phyloP scores from a whole-genome alignment of 179 eudicot species.

The Beta lomatogona region DNA sequence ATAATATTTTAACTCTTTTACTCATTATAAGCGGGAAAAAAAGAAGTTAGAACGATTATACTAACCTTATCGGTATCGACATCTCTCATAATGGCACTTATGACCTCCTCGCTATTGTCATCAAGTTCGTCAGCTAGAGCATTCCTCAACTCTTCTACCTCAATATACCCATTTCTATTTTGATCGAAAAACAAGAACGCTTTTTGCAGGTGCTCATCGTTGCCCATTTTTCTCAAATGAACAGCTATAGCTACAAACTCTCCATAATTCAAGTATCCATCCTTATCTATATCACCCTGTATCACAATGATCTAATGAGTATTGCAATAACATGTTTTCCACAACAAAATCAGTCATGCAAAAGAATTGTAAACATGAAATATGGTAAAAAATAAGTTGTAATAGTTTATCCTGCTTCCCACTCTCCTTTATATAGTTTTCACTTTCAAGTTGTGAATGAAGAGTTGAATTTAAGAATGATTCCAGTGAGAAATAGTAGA shows the following conservation, averaged over 20 bases:
- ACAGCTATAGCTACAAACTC: constrained; percentile 83
- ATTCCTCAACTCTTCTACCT: constrained; percentile 72
- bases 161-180: constrained; percentile 66
- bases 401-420: neutral
- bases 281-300: constrained; percentile 86
- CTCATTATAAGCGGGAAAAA: neutral
- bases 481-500: too few species aligned
- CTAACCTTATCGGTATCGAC: constrained; percentile 93
- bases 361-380: neutral
- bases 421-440: neutral
- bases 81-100: constrained; percentile 74
- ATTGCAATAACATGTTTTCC: neutral
- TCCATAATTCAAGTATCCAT: constrained; percentile 63
- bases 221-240: constrained; percentile 72
- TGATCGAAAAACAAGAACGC: constrained; percentile 77
- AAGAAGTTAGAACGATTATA: neutral
- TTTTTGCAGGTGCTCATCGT: constrained; percentile 68
- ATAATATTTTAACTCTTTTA: neutral
- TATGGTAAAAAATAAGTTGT: neutral
- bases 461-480: too few species aligned
- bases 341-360: neutral
- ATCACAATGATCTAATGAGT: neutral
- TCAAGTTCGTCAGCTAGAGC: constrained; percentile 67
- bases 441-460: too few species aligned
- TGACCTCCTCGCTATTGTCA: constrained; percentile 66